A percentile compares a stretch with the other conserved stretches of the same genome.
Conservation (phyloP, 2,329 filamentous ascomycete genomes). For the Drechslera avenae region DNA sequence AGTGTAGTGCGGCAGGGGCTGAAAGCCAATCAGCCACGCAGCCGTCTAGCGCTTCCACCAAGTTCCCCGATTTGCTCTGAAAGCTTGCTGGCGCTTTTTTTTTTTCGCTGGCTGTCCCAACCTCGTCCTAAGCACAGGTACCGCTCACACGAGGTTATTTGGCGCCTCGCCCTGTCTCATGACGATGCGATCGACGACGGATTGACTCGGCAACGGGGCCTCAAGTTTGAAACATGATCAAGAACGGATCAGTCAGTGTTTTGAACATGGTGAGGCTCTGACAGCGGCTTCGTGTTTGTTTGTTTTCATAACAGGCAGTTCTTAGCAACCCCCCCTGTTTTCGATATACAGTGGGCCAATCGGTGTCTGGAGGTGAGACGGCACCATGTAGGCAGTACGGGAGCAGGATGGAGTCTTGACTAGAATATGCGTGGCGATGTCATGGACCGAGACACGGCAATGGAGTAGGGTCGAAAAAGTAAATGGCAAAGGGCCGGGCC, state of each 20-base stretch:
- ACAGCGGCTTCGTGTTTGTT: constrained; percentile 31
- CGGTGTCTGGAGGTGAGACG: constrained; percentile 14
- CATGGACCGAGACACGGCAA: constrained; percentile 26
- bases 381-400: constrained; percentile 12
- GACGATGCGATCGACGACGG: constrained; percentile 3
- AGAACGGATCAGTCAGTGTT: constrained; percentile 18
- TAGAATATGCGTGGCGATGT: constrained; percentile 25
- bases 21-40: constrained; percentile 37
- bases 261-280: constrained; percentile 18
- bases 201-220: constrained; percentile 15
- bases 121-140: constrained; percentile 21
- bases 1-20: constrained; percentile 24
- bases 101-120: constrained; percentile 25
- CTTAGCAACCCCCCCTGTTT: constrained; percentile 11
- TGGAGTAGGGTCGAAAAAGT: not conserved
- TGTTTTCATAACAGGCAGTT: constrained; percentile 18
- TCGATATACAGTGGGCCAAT: constrained; percentile 20
- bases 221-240: constrained; percentile 11
- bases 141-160: constrained; percentile 14
- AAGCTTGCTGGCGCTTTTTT: constrained; percentile 25
- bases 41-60: constrained; percentile 28
- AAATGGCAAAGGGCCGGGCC: constrained; percentile 21
- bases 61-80: constrained; percentile 35
- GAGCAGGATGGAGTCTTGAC: constrained; percentile 12
- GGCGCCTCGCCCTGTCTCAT: constrained; percentile 15